These are phyloP conservation scores for Quercus gilva DNA, from an alignment of 306 rosid species.

Conservation along the genomic window DNA sequence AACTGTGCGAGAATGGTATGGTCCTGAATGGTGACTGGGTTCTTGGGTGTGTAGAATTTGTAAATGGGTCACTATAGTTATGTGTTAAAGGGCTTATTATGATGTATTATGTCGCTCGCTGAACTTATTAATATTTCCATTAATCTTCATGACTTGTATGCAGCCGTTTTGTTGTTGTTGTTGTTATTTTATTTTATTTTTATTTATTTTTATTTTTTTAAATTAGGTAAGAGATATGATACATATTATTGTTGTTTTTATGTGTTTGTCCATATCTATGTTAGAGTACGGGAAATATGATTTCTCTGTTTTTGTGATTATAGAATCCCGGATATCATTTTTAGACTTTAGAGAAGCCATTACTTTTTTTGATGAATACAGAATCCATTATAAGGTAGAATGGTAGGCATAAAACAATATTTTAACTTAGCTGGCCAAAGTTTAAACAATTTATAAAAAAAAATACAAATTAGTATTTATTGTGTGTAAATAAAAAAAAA, in stretches of 20 bases:
- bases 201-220: too few relatives aligned
- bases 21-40: neutral
- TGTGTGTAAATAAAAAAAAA: too few relatives aligned
- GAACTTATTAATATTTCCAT: neutral
- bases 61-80: neutral
- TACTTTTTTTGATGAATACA: too few relatives aligned
- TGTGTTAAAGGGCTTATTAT: neutral
- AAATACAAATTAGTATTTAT: too few relatives aligned
- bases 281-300: too few relatives aligned
- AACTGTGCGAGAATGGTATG: neutral
- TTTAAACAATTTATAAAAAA: too few relatives aligned
- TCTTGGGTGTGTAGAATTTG: neutral
- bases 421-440: too few relatives aligned
- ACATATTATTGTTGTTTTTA: neutral
- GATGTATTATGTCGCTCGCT: neutral
- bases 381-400: too few relatives aligned
- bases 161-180: neutral
- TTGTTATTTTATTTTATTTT: neutral
- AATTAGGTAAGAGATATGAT: neutral
- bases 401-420: too few relatives aligned
- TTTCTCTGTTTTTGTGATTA: too few relatives aligned
- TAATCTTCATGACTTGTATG: neutral
- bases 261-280: neutral
- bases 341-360: too few relatives aligned
- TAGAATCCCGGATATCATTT: too few relatives aligned